Conservation (phyloP, 2,329 filamentous ascomycete species). For the Mariannaea elegans region DNA sequence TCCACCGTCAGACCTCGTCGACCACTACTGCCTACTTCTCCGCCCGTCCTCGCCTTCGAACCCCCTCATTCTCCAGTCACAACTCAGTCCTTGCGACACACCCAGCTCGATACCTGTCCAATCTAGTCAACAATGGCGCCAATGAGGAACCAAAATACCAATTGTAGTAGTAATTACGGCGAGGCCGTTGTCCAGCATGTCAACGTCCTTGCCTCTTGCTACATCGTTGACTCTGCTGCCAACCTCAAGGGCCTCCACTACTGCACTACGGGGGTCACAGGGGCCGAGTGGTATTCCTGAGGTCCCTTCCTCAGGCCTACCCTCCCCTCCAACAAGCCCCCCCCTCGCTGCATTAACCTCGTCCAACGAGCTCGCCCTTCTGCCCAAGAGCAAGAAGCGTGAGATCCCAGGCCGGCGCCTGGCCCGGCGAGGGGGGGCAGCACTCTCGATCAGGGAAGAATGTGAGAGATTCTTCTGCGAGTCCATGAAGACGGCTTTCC, state of each 20-base stretch:
- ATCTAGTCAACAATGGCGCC: conserved; percentile 61
- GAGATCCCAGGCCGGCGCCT: conserved; percentile 52
- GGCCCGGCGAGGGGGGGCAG: conserved; percentile 84
- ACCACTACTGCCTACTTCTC: conserved; percentile 7
- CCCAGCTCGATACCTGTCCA: conserved; percentile 35
- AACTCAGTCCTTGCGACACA: conserved; percentile 19
- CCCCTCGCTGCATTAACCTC: conserved; percentile 80
- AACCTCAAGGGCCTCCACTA: conserved; percentile 88
- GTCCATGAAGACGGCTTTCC: conserved; percentile 92
- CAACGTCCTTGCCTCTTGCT: conserved; percentile 91
- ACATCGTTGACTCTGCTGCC: conserved; percentile 79
- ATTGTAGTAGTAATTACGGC: conserved; percentile 81
- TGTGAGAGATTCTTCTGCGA: conserved; percentile 99
- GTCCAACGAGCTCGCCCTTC: conserved; percentile 72
- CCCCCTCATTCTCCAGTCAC: conserved; percentile 10
- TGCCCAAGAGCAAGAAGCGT: conserved; percentile 63
- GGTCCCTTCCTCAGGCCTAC: conserved; percentile 84
- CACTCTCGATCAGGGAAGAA: conserved; percentile 97
- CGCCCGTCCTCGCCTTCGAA: conserved; percentile 24
- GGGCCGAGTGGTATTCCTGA: conserved; percentile 96
- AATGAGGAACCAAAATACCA: conserved; percentile 76
- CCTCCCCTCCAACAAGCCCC: conserved; percentile 88
- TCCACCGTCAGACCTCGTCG: not conserved
- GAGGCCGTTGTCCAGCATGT: conserved; percentile 70
- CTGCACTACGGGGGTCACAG: conserved; percentile 90